A percentile compares a stretch with the other conserved stretches of the same genome.
phyloP scores from a whole-genome alignment of 805 yeast species.

The Pichia rugopelliculosa region DNA sequence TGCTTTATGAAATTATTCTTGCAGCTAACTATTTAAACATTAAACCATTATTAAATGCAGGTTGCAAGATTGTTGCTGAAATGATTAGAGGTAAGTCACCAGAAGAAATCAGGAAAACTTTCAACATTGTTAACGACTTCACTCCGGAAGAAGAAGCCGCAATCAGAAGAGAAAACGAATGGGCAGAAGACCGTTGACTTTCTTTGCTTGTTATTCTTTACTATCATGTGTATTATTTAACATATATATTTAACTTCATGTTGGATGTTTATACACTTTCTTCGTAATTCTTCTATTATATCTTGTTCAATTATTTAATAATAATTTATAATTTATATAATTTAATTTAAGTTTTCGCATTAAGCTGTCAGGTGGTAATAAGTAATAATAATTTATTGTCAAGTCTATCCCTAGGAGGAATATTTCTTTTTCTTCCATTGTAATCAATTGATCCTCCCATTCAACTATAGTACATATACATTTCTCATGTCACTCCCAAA shows the following conservation, averaged over 20 bases:
- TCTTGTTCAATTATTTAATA: too few species aligned
- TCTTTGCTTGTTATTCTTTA: too few species aligned
- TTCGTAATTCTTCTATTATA: too few species aligned
- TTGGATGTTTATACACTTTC: not conserved
- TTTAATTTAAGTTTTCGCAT: not conserved
- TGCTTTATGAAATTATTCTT: constrained; percentile 71
- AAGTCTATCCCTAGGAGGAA: too few species aligned
- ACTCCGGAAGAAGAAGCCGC: constrained; percentile 87
- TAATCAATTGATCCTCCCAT: not conserved
- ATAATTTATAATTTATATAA: not conserved
- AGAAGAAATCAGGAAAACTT: constrained; percentile 72
- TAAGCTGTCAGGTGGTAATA: not conserved
- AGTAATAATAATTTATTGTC: too few species aligned
- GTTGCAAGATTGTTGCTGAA: constrained; percentile 76
- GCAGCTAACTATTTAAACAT: constrained; percentile 79
- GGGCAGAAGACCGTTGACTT: constrained; percentile 76
- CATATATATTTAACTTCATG: not conserved
- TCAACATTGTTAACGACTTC: constrained; percentile 75
- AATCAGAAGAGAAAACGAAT: constrained; percentile 78
- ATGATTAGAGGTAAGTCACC: constrained; percentile 78
- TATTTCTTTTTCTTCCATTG: not conserved
- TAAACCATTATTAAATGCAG: constrained; percentile 67
- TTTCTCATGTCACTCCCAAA: not conserved
- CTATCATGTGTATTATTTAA: too few species aligned
- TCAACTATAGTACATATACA: not conserved